A percentile compares a stretch with the other conserved stretches of the same genome.
Evolutionary conservation across 768 basidiomycete species (phyloP).

Genomic region (Trichaptum fuscoviolaceum): DNA sequence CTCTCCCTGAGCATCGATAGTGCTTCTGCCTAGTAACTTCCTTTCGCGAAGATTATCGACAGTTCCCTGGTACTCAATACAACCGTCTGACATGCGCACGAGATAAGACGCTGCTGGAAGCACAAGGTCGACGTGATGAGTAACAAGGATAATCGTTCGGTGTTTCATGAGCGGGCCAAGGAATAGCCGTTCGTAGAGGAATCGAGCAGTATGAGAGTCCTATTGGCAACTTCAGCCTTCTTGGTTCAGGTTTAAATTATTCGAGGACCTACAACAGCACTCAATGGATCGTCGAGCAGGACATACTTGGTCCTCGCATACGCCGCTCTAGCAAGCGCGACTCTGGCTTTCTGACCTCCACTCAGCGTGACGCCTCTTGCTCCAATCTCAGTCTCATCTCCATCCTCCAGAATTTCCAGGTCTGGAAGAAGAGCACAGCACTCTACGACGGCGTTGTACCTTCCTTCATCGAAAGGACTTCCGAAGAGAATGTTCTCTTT

Average conservation of each 20-base stretch:
- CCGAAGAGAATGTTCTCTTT: constrained; percentile 81
- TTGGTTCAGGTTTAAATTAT: neutral
- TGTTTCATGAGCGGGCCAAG: constrained; percentile 18
- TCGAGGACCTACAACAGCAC: constrained; percentile 19
- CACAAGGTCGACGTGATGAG: constrained; percentile 35
- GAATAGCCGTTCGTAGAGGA: constrained; percentile 14
- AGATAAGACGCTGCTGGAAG: constrained; percentile 28
- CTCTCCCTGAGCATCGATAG: constrained; percentile 17
- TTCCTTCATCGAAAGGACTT: constrained; percentile 44
- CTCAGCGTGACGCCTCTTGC: constrained; percentile 19
- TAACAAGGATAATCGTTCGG: constrained; percentile 28
- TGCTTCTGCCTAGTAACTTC: constrained; percentile 24
- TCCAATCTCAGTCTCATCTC: constrained; percentile 7
- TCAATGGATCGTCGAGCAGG: constrained; percentile 25
- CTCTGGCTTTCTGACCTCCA: constrained; percentile 25
- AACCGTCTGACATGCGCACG: constrained; percentile 29
- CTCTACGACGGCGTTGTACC: constrained; percentile 36
- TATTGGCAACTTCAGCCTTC: neutral
- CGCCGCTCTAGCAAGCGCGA: constrained; percentile 23
- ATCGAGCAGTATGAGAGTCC: constrained; percentile 15
- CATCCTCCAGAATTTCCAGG: constrained; percentile 34
- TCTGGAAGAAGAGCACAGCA: constrained; percentile 44
- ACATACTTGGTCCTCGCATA: constrained; percentile 20
- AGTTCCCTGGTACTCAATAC: constrained; percentile 29
- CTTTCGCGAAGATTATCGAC: constrained; percentile 24